Percentiles rank a stretch among this genome's conserved stretches.
phyloP scores from a whole-genome alignment of 495 filamentous ascomycete genomes.

The Lasiosphaeria miniovina region DNA sequence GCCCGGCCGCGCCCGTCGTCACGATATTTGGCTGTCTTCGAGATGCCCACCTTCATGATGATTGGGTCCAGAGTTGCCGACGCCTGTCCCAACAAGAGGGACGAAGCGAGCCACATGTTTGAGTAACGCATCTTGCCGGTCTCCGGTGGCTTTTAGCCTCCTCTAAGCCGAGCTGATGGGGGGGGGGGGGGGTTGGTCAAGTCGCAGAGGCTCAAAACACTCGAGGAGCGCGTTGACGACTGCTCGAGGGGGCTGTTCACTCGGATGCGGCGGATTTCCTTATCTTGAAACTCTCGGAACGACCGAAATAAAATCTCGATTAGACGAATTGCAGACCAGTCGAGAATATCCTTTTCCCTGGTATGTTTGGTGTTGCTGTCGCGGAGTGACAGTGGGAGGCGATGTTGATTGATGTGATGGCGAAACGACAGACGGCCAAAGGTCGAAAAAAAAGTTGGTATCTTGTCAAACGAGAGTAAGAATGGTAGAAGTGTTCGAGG shows the following conservation, averaged over 20 bases:
- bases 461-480: slow-evolving; percentile 37
- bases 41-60: slow-evolving; percentile 55
- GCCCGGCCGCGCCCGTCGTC: not conserved
- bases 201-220: too few species aligned
- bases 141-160: not conserved
- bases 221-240: not conserved
- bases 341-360: not conserved
- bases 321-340: too few species aligned
- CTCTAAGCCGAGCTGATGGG: not conserved
- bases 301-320: not conserved
- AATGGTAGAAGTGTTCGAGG: slow-evolving; percentile 26
- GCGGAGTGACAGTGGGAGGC: not conserved
- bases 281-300: not conserved
- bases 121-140: slow-evolving; percentile 40
- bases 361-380: not conserved
- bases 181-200: not conserved
- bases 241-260: not conserved
- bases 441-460: slow-evolving; percentile 21
- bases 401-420: slow-evolving; percentile 9
- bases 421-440: slow-evolving; percentile 5
- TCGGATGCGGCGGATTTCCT: not conserved
- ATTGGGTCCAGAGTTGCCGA: slow-evolving; percentile 64
- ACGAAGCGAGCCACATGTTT: slow-evolving; percentile 40
- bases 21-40: not conserved
- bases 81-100: slow-evolving; percentile 47